Conservation (phyloP, 202 grass and related monocot genomes). For the Schoenoplectus tabernaemontani region DNA sequence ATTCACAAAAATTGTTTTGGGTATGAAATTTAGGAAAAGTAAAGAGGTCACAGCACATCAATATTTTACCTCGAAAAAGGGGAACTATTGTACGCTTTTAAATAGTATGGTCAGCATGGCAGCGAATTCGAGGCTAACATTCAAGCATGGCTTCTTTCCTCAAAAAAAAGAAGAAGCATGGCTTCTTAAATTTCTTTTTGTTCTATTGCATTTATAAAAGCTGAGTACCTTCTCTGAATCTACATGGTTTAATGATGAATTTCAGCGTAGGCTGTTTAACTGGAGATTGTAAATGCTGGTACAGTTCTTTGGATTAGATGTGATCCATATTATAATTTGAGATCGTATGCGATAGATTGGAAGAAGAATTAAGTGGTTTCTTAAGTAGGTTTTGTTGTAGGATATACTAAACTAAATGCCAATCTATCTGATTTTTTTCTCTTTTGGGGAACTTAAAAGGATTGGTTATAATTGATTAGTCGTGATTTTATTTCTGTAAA, state of each 20-base stretch:
- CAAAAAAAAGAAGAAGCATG: too few species aligned
- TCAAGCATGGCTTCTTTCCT: neutral
- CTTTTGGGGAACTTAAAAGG: too few species aligned
- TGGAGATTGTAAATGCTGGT: slow-evolving; percentile 23
- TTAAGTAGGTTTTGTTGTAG: too few species aligned
- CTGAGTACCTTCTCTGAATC: slow-evolving; percentile 28
- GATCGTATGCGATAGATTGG: too few species aligned
- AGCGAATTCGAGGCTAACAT: slow-evolving; percentile 42
- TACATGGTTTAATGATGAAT: slow-evolving; percentile 49
- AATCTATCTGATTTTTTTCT: too few species aligned
- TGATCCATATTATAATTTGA: neutral
- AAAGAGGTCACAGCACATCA: neutral
- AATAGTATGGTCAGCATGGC: slow-evolving; percentile 14
- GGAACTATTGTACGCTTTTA: neutral
- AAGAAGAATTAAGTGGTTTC: too few species aligned
- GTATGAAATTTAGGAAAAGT: neutral
- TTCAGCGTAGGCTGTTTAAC: slow-evolving; percentile 4
- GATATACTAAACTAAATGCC: too few species aligned
- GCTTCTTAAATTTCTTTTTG: slow-evolving; percentile 27
- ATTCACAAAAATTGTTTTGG: neutral
- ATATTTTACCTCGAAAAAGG: slow-evolving; percentile 14
- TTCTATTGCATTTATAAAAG: slow-evolving; percentile 32
- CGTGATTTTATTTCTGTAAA: too few species aligned
- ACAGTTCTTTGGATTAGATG: slow-evolving; percentile 26
- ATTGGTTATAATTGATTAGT: too few species aligned